Base-by-base conservation (phyloP, 2,329 filamentous ascomycete species). In the Arthroderma uncinatum region DNA sequence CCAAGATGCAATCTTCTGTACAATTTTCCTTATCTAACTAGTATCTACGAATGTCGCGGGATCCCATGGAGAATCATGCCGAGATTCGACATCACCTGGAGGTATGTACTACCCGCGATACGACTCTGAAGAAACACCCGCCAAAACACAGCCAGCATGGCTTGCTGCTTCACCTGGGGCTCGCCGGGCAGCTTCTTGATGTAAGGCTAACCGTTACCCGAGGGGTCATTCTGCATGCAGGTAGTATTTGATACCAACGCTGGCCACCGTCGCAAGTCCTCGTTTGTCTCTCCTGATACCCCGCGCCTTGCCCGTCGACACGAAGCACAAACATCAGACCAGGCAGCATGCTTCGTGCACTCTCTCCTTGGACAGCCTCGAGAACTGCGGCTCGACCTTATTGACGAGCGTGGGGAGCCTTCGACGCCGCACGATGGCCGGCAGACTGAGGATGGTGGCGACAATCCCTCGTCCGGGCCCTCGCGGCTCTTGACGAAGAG, bases 401-500 rank as follows among this genome's bases (percentile, higher is more conserved):
- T 37, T 6, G 28, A 47, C 25, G 54, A 42, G 7, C 44, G 37
- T 19, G 30, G 44, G 28, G 14, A 47, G 23, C 21, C 44, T 30
- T n/a, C 30, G 25, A 36, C 34, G 6, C 30, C 9, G 12, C 44
- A 14, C 14, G 55, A 57, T 57, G 58, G 44, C n/a, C 33, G 21
- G 23, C 21, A 36, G 28, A 21, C 9, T 16, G 30, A 12, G 10
- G 36, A 57, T n/a, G 44, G 25, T 53, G 54, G 21, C 33, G 28
- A 33, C n/a, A 34, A 53, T 16, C 65, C 69, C n/a, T 69, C 71
- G 8, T 74, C 78, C 25, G 74, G 78, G 16, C 76, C 83, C 57
- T 84, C 82, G 59, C 81, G 92, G n/a, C 81, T 96, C 53, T 78
- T 97, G 63, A 96, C 91, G 1, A 97, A 97, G 76, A 90, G 88